Base-by-base conservation (phyloP, 192 early-diverging fungal genomes). In the Entomortierella lignicola region DNA sequence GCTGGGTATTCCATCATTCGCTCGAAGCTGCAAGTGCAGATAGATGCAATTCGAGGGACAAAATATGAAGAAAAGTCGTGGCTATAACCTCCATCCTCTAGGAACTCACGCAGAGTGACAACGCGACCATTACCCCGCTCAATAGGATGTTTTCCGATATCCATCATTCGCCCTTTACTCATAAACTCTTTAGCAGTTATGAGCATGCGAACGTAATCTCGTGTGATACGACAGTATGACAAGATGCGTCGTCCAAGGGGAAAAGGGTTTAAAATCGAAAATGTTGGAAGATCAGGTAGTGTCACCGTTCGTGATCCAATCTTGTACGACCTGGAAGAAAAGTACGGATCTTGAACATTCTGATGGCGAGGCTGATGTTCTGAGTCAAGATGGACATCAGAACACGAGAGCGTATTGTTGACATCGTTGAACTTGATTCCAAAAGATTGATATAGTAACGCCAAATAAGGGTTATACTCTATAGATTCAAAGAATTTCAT, bases 1-100 rank as follows among this genome's bases (percentile, higher is more conserved):
- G 80, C 69, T 1, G 80, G 80, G 43, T 74, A 74, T 20, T 75
- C 60, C 65, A 82, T 72, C 55, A 74, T 77, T 10, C 60, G 44
- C 27, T 83, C 82, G 32, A 83, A 72, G 43, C 71, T 79, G 53
- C 83, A 84, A 2, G 82, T 83, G 47, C 81, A 84, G 39, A 83
- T 63, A 27, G 64, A 69, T 0, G 81, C 73, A 59, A 84, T 68
- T 18, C 67, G 34, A 0, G 80, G 80, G 7, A 73, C 69, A 67
- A 84, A 71, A 29, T 67, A 68, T 13, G 52, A 52, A n/a, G 67
- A 58, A 63, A 79, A 79, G 11, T 79, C 67, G 11, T 60, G 62
- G n/a, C 75, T 79, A 30, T 79, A 79, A 0, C 75, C 75, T 21
- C 67, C 75, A 0, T 26, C 41, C 18, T 70, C 63, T 1, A 79